Conservation (phyloP, 768 basidiomycete genomes). For the Termitomyces sp. region DNA sequence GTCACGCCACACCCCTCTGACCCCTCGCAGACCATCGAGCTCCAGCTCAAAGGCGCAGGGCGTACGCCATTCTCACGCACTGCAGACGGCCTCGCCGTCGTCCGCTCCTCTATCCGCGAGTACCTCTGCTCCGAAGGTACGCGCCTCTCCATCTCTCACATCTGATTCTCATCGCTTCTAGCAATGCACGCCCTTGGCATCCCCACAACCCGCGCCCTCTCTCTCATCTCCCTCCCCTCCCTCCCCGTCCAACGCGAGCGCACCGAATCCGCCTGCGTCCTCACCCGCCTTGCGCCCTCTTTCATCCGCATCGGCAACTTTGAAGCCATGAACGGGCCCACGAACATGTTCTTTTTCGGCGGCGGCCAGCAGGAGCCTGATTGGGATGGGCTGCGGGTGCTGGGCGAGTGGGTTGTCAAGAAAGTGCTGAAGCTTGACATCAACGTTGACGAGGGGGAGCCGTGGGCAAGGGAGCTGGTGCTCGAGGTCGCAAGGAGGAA, state of each 20-base stretch:
- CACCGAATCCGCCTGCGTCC: constrained; percentile 63
- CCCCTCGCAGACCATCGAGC: constrained; percentile 57
- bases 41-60: constrained; percentile 94
- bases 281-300: constrained; percentile 80
- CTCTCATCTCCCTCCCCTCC: constrained; percentile 68
- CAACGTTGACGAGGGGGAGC: constrained; percentile 39
- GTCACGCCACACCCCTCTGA: constrained; percentile 69
- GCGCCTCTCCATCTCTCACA: constrained; percentile 7
- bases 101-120: constrained; percentile 93
- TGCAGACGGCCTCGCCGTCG: constrained; percentile 92
- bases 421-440: constrained; percentile 59
- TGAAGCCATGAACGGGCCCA: constrained; percentile 75
- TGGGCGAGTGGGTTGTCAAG: constrained; percentile 71
- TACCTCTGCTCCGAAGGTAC: constrained; percentile 90
- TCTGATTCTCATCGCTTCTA: constrained; percentile 7
- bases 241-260: constrained; percentile 75
- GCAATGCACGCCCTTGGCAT: constrained; percentile 70
- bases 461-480: constrained; percentile 71
- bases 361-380: constrained; percentile 73
- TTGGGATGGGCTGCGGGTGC: constrained; percentile 63
- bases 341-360: constrained; percentile 60
- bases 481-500: constrained; percentile 80
- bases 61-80: constrained; percentile 89
- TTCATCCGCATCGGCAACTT: constrained; percentile 92
- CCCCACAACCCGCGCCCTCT: constrained; percentile 84